Base-by-base conservation (phyloP, 2,329 filamentous ascomycete genomes). In the Fusarium irregulare region DNA sequence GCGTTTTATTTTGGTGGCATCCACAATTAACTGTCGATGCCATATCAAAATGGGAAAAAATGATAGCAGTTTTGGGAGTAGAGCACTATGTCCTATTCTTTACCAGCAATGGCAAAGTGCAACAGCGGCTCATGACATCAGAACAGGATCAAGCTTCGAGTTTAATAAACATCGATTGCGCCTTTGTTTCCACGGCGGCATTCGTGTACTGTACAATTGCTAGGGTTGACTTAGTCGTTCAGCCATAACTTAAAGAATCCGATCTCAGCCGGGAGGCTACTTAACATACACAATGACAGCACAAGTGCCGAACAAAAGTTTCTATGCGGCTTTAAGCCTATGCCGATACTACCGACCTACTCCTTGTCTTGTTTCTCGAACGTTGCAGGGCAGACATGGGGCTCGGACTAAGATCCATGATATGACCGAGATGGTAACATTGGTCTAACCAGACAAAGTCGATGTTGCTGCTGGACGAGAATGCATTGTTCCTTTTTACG, bases 231-330 rank as follows among this genome's bases (percentile, higher is more conserved):
- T 56, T 32, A 7, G 28, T 28, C 28, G 20, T 47, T 20, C 14
- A 28, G 18, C n/a, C 13, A 41, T 42, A 21, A 32, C 25, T 23
- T 28, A 20, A 27, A 47, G 25, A 25, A 34, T 21, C 30, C 47
- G 30, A 25, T 50, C 28, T 50, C 20, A 49, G 13, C 37, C 21
- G n/a, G 20, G 11, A 40, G 32, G 21, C n/a, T 50, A 28, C 28
- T 13, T 28, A 13, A 28, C 48, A 21, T 48, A 61, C 47, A 37
- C 28, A 48, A 58, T 54, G 47, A 60, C 60, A 66, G 61, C 32
- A 60, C 61, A 66, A 66, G 55, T 66, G 61, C 63, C 63, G 63
- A 66, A 61, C 55, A 61, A 48, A 53, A 66, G 63, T 56, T 66
- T 66, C 56, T 50, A 66, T 62, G 63, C 56, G 49, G 62, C 60